Base-by-base conservation (phyloP, 345 rosid species). In the Laguncularia racemosa region DNA sequence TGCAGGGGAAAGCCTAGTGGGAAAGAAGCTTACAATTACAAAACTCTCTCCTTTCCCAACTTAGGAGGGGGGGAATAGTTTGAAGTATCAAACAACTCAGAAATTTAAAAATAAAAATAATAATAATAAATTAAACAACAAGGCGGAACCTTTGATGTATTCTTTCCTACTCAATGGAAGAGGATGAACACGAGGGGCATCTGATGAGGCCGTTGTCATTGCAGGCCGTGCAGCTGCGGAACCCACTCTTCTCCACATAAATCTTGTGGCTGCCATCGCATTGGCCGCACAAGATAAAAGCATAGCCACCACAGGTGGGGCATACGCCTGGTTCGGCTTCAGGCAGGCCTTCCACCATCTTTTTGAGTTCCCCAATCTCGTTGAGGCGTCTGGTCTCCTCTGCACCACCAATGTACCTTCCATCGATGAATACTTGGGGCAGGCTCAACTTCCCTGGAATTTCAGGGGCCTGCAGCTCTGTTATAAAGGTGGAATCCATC, bases 351-450 rank as follows among this genome's bases (percentile, higher is more conserved):
- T 83, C 83, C 15, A 89, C 71, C 3, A 84, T 48, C 71, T 83
- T 86, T 89, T 83, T 89, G 49, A 92, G 88, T 76, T 89, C 95
- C 2, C 98, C 97, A 6, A 76, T 52, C 81, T 89, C 98, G 78
- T 92, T 76, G 3, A 92, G 74, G 64, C 78, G 83, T 47, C 57
- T 58, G n/a, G 84, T 70, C 76, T 89, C 98, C 61, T 92, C 91
- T 1, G 85, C 96, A 10, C 98, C 96, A 5, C 95, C 98, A 2
- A 92, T 40, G 76, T 86, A 89, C 56, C 81, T 63, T 0, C 98
- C 96, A 6, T 91, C 93, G 46, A 92, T 84, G 54, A 89, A 92
- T 0, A 92, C 95, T 44, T 83, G 64, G 7, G 98, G 98, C 53
- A 92, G 50, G 57, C 78, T 68, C 71, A 65, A 57, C 71, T 58